Evolutionary conservation across 208 protist species (phyloP), one percentile per base, ranked within the genome.

Genomic region (Trypanosoma grayi): DNA sequence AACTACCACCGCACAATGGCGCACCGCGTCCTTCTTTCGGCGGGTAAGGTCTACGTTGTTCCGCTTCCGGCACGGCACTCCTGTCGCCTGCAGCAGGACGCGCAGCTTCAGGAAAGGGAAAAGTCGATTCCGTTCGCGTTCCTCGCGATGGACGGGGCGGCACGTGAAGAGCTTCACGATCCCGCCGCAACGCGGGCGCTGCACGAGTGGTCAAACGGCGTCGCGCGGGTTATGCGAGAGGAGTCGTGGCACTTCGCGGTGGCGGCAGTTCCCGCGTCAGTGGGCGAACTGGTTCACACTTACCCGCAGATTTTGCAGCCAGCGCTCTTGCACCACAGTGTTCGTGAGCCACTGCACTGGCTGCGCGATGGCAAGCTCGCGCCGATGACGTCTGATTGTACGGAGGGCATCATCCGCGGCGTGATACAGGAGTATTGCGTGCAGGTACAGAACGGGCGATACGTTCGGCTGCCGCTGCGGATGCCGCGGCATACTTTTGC

Each of bases 401-500:
- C 46, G 34, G 52, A 41, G 30, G 63, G 46, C 16, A 36, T 75
- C 4, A 65, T 69, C 14, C 8, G 33, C 11, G 27, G 25, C 7
- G 51, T 74, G 2, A 61, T 66, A 36, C 25, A 52, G 27, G 66
- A 64, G 30, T 79, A 70, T 40, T 43, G 57, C 3, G 43, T 66
- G 4, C 45, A 66, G 14, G 11, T 64, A 8, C 62, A 73, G 22
- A 79, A 72, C 33, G 33, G 46, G 16, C 70, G 59, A 1, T 66
- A 69, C 8, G 77, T 83, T 43, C 81, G 81, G 2, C 18, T 83
- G 20, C 77, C 77, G 18, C 44, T 87, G 51, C 44, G 62, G 4
- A 36, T 87, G 20, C 73, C 81, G 13, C 73, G 81, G 13, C 77
- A 77, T 45, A 48, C 67, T 14, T 79, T 87, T 48, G 70, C 70